phyloP scores from a whole-genome alignment of 2,329 filamentous ascomycete genomes.

The Paecilomyces sp. region DNA sequence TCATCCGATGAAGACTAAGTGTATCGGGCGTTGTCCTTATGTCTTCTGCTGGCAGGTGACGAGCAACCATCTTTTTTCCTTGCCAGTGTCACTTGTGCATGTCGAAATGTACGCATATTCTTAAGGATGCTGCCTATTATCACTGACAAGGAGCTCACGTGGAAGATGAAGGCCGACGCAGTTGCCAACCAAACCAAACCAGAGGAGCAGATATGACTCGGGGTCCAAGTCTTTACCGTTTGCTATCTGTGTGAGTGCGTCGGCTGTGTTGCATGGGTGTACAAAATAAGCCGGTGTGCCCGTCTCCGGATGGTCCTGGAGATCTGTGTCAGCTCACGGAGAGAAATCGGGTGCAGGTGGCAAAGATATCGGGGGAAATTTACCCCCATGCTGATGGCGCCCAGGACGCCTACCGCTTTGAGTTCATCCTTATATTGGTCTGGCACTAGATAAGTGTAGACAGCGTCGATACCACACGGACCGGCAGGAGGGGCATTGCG shows the following conservation, averaged over 20 bases:
- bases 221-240: conserved; percentile 29
- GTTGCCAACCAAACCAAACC: conserved; percentile 80
- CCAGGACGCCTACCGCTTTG: conserved; percentile 56
- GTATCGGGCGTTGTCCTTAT: neutral
- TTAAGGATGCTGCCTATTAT: conserved; percentile 13
- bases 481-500: conserved; percentile 51
- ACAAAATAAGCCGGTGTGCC: conserved; percentile 78
- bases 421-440: conserved; percentile 56
- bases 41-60: conserved; percentile 3
- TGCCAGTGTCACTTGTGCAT: conserved; percentile 2
- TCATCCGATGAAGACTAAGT: conserved; percentile 65
- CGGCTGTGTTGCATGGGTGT: conserved; percentile 83
- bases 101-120: conserved; percentile 7
- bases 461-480: conserved; percentile 56
- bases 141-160: conserved; percentile 48
- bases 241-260: conserved; percentile 64
- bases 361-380: conserved; percentile 19
- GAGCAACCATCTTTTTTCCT: conserved; percentile 4
- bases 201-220: conserved; percentile 71
- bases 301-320: conserved; percentile 74
- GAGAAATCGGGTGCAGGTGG: conserved; percentile 7
- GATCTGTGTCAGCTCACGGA: conserved; percentile 26
- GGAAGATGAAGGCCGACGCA: conserved; percentile 74
- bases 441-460: conserved; percentile 66
- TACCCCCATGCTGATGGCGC: conserved; percentile 71